Evolutionary conservation across 306 rosid species (phyloP).

Genomic region (Cucurbita maxima): DNA sequence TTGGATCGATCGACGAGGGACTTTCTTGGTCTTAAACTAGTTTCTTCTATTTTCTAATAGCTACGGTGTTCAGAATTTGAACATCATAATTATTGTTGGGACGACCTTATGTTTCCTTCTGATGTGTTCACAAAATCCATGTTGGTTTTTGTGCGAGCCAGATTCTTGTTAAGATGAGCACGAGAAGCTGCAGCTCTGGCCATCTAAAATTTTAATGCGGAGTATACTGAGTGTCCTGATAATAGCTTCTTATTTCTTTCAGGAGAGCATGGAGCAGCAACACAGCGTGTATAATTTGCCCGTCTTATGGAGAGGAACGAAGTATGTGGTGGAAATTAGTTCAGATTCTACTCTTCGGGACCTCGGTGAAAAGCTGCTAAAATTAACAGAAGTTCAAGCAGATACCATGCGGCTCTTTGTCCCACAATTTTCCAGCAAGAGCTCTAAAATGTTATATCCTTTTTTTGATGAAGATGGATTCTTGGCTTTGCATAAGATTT

Average conservation of each 20-base stretch:
- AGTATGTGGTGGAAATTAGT: constrained; percentile 39
- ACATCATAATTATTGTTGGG: neutral
- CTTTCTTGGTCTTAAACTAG: neutral
- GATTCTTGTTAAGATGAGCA: neutral
- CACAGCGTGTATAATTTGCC: constrained; percentile 19
- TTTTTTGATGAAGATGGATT: constrained; percentile 56
- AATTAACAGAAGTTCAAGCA: constrained; percentile 42
- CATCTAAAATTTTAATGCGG: neutral
- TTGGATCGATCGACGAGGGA: neutral
- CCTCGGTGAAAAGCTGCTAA: constrained; percentile 57
- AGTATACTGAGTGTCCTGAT: neutral
- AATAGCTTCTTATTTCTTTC: constrained; percentile 13
- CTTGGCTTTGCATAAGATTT: constrained; percentile 48
- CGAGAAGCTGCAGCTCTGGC: neutral
- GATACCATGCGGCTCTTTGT: constrained; percentile 80
- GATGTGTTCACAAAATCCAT: neutral
- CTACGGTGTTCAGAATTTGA: neutral
- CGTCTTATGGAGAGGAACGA: constrained; percentile 70
- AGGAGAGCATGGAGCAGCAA: constrained; percentile 50
- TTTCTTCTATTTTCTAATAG: neutral
- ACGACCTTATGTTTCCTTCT: neutral
- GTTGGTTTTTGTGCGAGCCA: neutral
- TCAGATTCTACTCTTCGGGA: constrained; percentile 45
- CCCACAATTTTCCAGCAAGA: constrained; percentile 33
- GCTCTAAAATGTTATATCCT: constrained; percentile 57